Evolutionary conservation across 2,329 filamentous ascomycete species (phyloP).

Genomic region (Trichoderma koningiopsis): DNA sequence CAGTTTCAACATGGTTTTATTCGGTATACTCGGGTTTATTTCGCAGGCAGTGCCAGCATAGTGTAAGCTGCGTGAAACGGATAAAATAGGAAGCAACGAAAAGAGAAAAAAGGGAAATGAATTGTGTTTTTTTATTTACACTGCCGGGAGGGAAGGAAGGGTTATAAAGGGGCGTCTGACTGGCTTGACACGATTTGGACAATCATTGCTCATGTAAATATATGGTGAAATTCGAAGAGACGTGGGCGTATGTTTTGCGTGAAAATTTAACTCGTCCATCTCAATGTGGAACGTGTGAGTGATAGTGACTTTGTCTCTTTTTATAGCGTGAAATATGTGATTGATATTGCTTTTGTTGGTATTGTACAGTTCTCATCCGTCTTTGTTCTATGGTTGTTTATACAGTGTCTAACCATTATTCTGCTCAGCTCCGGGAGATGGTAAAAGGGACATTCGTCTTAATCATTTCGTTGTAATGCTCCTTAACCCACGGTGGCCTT

Average conservation of each 20-base stretch:
- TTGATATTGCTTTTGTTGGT: background rate
- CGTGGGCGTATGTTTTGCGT: background rate
- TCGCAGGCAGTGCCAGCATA: background rate
- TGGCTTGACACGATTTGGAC: constrained; percentile 25
- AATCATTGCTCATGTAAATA: constrained; percentile 27
- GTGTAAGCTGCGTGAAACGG: constrained; percentile 1
- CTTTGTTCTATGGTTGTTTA: constrained; percentile 18
- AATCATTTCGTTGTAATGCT: background rate
- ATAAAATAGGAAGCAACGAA: constrained; percentile 3
- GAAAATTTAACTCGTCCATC: background rate
- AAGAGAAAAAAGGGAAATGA: constrained; percentile 12
- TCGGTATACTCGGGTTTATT: constrained; percentile 4
- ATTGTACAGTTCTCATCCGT: constrained; percentile 17
- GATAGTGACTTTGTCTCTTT: background rate
- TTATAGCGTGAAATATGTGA: background rate
- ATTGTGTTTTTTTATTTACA: background rate
- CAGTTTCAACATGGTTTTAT: background rate
- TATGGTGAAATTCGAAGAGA: constrained; percentile 15
- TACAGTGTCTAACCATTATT: constrained; percentile 11
- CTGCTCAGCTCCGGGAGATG: background rate
- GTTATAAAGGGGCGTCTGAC: constrained; percentile 26
- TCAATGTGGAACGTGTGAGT: background rate
- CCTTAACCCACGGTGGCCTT: constrained; percentile 60
- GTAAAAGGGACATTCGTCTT: background rate
- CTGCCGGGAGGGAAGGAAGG: constrained; percentile 1